These are phyloP conservation scores for Epichloe coenophiala DNA, from an alignment of 2,329 filamentous ascomycete species.

Conservation along the genomic window DNA sequence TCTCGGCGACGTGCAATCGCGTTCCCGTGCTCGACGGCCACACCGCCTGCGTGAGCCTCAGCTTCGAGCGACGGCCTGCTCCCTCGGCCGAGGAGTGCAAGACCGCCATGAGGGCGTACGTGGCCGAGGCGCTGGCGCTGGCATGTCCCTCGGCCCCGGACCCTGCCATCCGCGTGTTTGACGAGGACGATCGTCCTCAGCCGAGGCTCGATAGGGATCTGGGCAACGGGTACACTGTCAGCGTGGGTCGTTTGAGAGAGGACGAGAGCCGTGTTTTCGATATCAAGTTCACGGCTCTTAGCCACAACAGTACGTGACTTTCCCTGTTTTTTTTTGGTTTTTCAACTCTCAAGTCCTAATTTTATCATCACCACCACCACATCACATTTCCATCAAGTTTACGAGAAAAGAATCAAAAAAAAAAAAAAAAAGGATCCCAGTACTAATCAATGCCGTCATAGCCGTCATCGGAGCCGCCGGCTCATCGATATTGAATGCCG, in stretches of 20 bases:
- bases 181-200: conserved; percentile 81
- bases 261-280: conserved; percentile 86
- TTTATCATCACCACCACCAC: neutral
- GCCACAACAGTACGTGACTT: conserved; percentile 51
- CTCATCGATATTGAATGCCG: conserved; percentile 86
- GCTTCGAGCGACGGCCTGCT: conserved; percentile 61
- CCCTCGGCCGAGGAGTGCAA: conserved; percentile 67
- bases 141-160: conserved; percentile 78
- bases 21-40: conserved; percentile 94
- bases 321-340: neutral
- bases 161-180: conserved; percentile 74
- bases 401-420: neutral
- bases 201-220: conserved; percentile 80
- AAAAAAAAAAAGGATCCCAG: neutral
- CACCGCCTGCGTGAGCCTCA: conserved; percentile 82
- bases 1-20: conserved; percentile 82
- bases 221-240: conserved; percentile 76
- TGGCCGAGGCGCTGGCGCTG: conserved; percentile 66
- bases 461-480: conserved; percentile 93
- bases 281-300: conserved; percentile 85
- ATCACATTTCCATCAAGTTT: neutral
- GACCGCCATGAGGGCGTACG: conserved; percentile 66
- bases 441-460: conserved; percentile 12
- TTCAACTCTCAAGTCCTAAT: neutral
- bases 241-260: conserved; percentile 73